Conservation (phyloP, 2,329 filamentous ascomycete species). For the Kalmusia sp. region DNA sequence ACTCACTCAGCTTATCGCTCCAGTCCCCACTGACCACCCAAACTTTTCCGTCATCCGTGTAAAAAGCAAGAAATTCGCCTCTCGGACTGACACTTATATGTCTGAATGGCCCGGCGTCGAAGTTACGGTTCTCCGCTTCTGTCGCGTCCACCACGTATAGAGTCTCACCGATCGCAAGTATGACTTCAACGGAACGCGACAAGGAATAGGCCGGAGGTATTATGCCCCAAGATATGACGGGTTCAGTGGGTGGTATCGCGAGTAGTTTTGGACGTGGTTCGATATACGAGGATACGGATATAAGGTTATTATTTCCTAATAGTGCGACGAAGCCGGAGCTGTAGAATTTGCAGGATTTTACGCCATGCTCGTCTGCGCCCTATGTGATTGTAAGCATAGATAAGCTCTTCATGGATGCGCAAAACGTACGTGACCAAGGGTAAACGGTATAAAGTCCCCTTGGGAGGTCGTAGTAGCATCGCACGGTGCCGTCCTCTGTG, state of each 20-base stretch:
- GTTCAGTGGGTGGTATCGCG: constrained; percentile 76
- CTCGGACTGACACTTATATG: constrained; percentile 92
- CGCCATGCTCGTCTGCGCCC: constrained; percentile 86
- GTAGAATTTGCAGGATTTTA: constrained; percentile 91
- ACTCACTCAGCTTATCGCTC: constrained; percentile 88
- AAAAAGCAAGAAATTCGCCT: constrained; percentile 85
- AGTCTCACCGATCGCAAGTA: constrained; percentile 84
- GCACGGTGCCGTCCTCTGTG: constrained; percentile 86
- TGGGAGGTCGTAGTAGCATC: constrained; percentile 92
- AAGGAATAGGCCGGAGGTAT: constrained; percentile 88
- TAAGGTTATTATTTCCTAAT: constrained; percentile 83
- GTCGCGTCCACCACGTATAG: constrained; percentile 86
- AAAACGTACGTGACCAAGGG: constrained; percentile 72
- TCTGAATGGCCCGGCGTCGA: constrained; percentile 90
- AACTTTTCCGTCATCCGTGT: constrained; percentile 80
- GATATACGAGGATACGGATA: constrained; percentile 87
- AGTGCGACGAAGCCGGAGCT: constrained; percentile 90
- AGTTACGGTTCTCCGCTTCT: constrained; percentile 87
- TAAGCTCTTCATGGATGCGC: not conserved
- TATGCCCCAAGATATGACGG: constrained; percentile 86
- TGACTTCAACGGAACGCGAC: constrained; percentile 89
- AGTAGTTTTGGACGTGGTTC: constrained; percentile 89
- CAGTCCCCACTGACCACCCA: constrained; percentile 97
- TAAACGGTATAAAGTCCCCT: constrained; percentile 94
- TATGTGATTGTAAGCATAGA: constrained; percentile 28